Conservation (phyloP, 139 green algal species). For the Deuterostichococcus epilithicus region DNA sequence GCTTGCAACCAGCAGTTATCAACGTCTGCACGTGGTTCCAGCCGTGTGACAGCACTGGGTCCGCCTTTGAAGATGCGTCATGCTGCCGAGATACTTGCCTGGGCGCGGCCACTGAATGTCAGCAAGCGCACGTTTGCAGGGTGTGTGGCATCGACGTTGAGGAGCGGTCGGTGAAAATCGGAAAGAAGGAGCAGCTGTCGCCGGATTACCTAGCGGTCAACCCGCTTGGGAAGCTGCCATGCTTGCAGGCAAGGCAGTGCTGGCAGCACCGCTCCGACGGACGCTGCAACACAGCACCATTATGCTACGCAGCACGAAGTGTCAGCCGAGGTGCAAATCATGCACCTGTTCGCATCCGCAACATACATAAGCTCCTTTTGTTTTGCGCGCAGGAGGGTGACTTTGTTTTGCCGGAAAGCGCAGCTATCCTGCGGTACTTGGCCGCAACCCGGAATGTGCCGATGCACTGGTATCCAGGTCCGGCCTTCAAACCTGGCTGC, state of each 20-base stretch:
- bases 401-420: neutral
- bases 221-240: slow-evolving; percentile 3
- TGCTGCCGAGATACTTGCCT: neutral
- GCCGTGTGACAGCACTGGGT: neutral
- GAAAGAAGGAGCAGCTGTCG: slow-evolving; percentile 1
- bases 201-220: neutral
- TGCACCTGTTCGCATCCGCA: neutral
- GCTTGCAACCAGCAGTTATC: too few relatives aligned
- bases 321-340: neutral
- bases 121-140: neutral
- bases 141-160: neutral
- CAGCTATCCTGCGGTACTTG: neutral
- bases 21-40: too few relatives aligned
- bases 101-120: neutral
- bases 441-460: neutral
- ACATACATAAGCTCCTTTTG: neutral
- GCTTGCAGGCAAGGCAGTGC: neutral
- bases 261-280: neutral
- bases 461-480: neutral
- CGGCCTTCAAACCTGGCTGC: too few relatives aligned
- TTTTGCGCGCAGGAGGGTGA: neutral
- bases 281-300: neutral
- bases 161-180: neutral
- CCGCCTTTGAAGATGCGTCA: neutral
- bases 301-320: neutral